These are phyloP conservation scores for Mycogone perniciosa DNA, from an alignment of 2,329 filamentous ascomycete genomes.

Conservation along the genomic window DNA sequence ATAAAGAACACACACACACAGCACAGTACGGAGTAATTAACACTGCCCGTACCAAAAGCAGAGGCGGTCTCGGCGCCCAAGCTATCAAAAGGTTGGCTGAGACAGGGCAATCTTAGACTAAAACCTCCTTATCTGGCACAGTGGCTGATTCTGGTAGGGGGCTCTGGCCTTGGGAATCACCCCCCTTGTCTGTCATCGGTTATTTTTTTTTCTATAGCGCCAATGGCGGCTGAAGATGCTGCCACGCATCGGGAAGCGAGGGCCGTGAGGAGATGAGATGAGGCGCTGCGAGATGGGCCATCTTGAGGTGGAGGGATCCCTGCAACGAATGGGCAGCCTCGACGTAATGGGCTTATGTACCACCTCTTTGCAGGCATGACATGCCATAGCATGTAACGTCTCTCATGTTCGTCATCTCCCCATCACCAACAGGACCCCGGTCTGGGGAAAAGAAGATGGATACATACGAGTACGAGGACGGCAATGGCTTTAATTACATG, in stretches of 20 bases:
- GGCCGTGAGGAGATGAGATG: background rate
- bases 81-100: conserved; percentile 9
- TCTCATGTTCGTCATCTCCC: conserved; percentile 5
- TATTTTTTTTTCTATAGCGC: conserved; percentile 4
- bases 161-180: conserved; percentile 2
- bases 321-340: conserved; percentile 19
- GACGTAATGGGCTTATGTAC: conserved; percentile 25
- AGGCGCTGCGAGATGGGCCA: conserved; percentile 2
- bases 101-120: conserved; percentile 13
- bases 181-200: background rate
- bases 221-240: conserved; percentile 11
- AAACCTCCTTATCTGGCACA: conserved; percentile 10
- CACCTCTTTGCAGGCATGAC: background rate
- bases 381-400: conserved; percentile 5
- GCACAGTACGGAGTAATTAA: background rate
- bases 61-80: conserved; percentile 7
- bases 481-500: too few relatives aligned
- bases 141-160: conserved; percentile 7
- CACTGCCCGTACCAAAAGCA: conserved; percentile 3
- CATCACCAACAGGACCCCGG: background rate
- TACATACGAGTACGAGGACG: background rate
- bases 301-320: conserved; percentile 3
- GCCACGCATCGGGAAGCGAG: background rate
- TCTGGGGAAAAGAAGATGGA: background rate
- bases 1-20: background rate